Conservation (phyloP, 345 rosid species). For the Geranium brycei region DNA sequence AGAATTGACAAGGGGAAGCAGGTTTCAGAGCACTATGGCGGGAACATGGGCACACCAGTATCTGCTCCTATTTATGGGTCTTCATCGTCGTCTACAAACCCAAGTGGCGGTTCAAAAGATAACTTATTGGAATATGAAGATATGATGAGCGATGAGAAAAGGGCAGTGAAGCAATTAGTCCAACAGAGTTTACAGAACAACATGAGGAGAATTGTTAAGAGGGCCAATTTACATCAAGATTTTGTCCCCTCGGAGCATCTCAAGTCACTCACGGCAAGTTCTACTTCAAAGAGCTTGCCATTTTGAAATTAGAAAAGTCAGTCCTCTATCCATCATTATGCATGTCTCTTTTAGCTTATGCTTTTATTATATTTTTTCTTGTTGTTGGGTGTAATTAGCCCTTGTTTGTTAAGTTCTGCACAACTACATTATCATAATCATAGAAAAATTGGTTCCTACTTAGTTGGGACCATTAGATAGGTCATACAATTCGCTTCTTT, state of each 20-base stretch:
- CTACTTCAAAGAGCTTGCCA: slow-evolving; percentile 87
- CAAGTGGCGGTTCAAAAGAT: slow-evolving; percentile 26
- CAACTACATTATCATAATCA: neutral
- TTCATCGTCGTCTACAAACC: slow-evolving; percentile 31
- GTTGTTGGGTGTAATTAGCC: neutral
- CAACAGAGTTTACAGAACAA: slow-evolving; percentile 88
- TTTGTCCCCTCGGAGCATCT: slow-evolving; percentile 75
- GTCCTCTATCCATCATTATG: slow-evolving; percentile 12
- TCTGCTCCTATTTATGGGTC: slow-evolving; percentile 85
- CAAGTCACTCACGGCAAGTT: slow-evolving; percentile 64
- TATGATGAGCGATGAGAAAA: slow-evolving; percentile 84
- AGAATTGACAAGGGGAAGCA: slow-evolving; percentile 87
- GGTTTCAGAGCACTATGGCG: slow-evolving; percentile 44
- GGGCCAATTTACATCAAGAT: slow-evolving; percentile 83
- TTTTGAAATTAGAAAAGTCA: slow-evolving; percentile 27
- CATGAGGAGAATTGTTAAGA: slow-evolving; percentile 78
- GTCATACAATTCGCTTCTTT: neutral
- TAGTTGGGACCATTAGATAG: neutral
- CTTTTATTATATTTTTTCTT: neutral
- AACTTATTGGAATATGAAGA: slow-evolving; percentile 40
- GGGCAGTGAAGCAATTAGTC: slow-evolving; percentile 75
- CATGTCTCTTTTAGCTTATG: neutral
- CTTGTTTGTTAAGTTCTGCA: no score
- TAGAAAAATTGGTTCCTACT: neutral
- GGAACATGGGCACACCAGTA: slow-evolving; percentile 40